phyloP scores from a whole-genome alignment of 1,284 basidiomycete species.

The Tilletia setariae region DNA sequence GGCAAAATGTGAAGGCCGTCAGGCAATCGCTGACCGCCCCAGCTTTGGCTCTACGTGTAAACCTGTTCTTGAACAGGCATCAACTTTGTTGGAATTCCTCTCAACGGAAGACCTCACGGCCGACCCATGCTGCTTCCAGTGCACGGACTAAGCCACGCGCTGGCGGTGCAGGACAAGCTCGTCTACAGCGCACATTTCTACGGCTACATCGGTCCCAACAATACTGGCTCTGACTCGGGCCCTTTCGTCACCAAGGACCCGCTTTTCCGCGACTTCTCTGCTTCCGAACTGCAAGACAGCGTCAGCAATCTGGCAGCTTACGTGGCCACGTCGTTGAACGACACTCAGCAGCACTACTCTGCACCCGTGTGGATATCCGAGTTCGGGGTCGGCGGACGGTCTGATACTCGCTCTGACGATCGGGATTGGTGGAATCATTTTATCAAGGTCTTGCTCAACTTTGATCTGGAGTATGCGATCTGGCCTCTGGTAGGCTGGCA shows the following conservation, averaged over 20 bases:
- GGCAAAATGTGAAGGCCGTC: not conserved
- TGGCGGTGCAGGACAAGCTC: conserved; percentile 24
- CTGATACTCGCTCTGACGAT: conserved; percentile 11
- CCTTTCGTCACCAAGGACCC: conserved; percentile 15
- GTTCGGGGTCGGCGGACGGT: conserved; percentile 20
- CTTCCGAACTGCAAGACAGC: not conserved
- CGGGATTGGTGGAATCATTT: conserved; percentile 22
- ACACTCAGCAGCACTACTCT: conserved; percentile 20
- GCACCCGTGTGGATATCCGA: conserved; percentile 25
- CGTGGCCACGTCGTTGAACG: conserved; percentile 13
- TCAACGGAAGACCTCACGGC: conserved; percentile 8
- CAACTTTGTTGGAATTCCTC: conserved; percentile 25
- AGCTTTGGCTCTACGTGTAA: not conserved
- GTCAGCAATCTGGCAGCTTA: conserved; percentile 16
- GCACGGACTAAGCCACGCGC: conserved; percentile 17
- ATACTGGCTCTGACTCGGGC: conserved; percentile 19
- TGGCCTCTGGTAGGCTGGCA: conserved; percentile 26
- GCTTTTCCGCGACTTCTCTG: conserved; percentile 19
- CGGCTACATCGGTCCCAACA: conserved; percentile 23
- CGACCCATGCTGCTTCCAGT: conserved; percentile 22
- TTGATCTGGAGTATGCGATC: conserved; percentile 22
- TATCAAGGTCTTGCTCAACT: conserved; percentile 2
- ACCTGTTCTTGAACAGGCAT: conserved; percentile 15
- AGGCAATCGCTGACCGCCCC: not conserved
- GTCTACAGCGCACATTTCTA: conserved; percentile 26